These are phyloP conservation scores for Plenodomus tracheiphilus DNA, from an alignment of 2,329 filamentous ascomycete genomes.

Conservation along the genomic window DNA sequence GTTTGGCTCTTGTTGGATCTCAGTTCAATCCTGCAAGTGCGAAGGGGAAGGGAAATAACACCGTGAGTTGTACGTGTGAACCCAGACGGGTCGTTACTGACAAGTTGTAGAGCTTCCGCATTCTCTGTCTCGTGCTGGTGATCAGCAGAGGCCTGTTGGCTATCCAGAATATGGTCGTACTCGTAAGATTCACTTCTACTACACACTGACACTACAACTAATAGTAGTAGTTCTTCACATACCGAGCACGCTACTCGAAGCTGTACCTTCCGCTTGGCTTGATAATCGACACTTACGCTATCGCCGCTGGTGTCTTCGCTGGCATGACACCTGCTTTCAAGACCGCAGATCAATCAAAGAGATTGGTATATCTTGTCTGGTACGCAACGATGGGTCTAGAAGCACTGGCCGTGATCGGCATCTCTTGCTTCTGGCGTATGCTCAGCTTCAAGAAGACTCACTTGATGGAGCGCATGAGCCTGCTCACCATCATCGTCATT, in stretches of 20 bases:
- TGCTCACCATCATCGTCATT: slow-evolving; percentile 68
- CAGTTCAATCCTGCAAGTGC: slow-evolving; percentile 36
- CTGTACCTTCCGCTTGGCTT: slow-evolving; percentile 39
- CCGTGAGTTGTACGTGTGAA: slow-evolving; percentile 15
- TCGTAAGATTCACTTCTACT: slow-evolving; percentile 17
- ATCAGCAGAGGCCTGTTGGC: slow-evolving; percentile 37
- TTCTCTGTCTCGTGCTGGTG: slow-evolving; percentile 41
- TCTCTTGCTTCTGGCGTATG: slow-evolving; percentile 60
- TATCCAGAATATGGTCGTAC: slow-evolving; percentile 39
- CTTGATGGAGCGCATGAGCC: slow-evolving; percentile 64
- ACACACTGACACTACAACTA: neutral
- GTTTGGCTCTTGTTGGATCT: slow-evolving; percentile 41
- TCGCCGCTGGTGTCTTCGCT: slow-evolving; percentile 32
- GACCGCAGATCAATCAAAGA: slow-evolving; percentile 10
- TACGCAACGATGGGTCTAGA: slow-evolving; percentile 56
- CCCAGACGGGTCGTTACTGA: neutral
- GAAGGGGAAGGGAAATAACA: slow-evolving; percentile 29
- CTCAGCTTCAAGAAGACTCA: slow-evolving; percentile 66
- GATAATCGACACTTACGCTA: slow-evolving; percentile 34
- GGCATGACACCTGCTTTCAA: slow-evolving; percentile 41
- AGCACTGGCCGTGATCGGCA: slow-evolving; percentile 54
- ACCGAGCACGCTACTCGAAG: slow-evolving; percentile 33
- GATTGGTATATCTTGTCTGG: slow-evolving; percentile 40
- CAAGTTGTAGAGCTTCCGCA: slow-evolving; percentile 36
- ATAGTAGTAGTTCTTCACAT: slow-evolving; percentile 31